Evolutionary conservation across 805 yeast genomes (phyloP), one percentile per base, ranked within the genome.

Genomic region (Candida orba): DNA sequence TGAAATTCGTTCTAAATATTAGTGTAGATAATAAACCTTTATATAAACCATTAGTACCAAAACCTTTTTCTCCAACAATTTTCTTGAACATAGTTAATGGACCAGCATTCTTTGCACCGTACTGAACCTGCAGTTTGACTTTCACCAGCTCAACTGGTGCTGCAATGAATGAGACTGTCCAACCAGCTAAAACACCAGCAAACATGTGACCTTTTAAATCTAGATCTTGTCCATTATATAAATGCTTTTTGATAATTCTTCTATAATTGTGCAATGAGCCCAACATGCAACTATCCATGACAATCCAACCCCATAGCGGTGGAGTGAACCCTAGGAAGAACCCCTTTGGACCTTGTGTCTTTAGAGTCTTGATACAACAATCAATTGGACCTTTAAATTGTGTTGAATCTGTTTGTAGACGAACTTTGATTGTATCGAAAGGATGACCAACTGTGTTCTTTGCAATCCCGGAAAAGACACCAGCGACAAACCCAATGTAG

Each of bases 161-260:
- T 5, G 97, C 97, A n/a, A 89, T 90, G 66, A 89, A 84, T 38
- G 91, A 81, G 13, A 89, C 96, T 0, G 96, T 89, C 82, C 83
- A 78, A 2, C 97, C 96, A 8, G 93, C 79, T 45, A 73, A 52
- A 2, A 73, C 69, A n/a, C 95, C 95, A 1, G 95, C 91, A 20
- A 82, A 62, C 27, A 84, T 70, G 56, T 84, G 88, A 1, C 95
- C 96, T 14, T 72, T 47, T 14, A 88, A 60, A 2, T 95, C 95
- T 48, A 89, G 65, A 23, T 71, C 64, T 42, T 77, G 72, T n/a
- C 80, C 71, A 13, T 67, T 58, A 53, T 80, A 89, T 14, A 85
- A 62, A 50, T 75, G 70, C 18, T 79, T 82, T 56, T 81, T 81
- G 48, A 86, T 67, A 15, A 80, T 63, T 48, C 85, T 65, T 51